These are phyloP conservation scores for Pseudodiploospora longispora DNA, from an alignment of 2,329 filamentous ascomycete genomes.

Conservation along the genomic window DNA sequence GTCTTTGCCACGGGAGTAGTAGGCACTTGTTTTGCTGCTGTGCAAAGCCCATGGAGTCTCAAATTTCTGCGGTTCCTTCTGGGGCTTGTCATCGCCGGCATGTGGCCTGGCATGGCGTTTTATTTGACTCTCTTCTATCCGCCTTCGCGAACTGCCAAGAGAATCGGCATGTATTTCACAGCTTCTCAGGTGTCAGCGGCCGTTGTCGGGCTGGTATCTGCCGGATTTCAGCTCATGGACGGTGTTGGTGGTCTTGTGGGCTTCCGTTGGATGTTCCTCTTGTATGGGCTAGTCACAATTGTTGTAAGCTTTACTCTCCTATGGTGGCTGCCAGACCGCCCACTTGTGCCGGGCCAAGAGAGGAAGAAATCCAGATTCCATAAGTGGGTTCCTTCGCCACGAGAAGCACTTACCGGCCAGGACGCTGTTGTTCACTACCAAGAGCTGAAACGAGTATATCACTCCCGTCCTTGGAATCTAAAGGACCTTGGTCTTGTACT, in stretches of 20 bases:
- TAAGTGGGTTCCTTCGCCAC: slow-evolving; percentile 59
- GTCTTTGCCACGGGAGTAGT: slow-evolving; percentile 81
- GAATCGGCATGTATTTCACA: slow-evolving; percentile 85
- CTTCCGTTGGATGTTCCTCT: slow-evolving; percentile 87
- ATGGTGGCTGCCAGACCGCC: slow-evolving; percentile 87
- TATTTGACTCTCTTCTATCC: slow-evolving; percentile 91
- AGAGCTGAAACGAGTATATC: slow-evolving; percentile 74
- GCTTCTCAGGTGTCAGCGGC: slow-evolving; percentile 83
- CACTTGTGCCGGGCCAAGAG: slow-evolving; percentile 61
- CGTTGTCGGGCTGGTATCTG: slow-evolving; percentile 81
- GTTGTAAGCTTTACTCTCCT: slow-evolving; percentile 64
- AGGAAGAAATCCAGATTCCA: slow-evolving; percentile 42
- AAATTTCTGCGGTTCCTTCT: slow-evolving; percentile 82
- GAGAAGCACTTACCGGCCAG: slow-evolving; percentile 65
- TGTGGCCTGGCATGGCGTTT: slow-evolving; percentile 95
- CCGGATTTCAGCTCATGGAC: slow-evolving; percentile 89
- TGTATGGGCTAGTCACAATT: slow-evolving; percentile 72
- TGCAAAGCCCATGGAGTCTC: slow-evolving; percentile 75
- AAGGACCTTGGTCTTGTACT: slow-evolving; percentile 63
- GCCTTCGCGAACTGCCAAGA: slow-evolving; percentile 74
- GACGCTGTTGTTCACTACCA: slow-evolving; percentile 78
- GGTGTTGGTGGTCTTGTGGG: slow-evolving; percentile 67
- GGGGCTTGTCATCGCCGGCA: slow-evolving; percentile 80
- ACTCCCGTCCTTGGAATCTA: slow-evolving; percentile 62
- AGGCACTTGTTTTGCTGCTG: slow-evolving; percentile 74